Base-by-base conservation (phyloP, 2,329 filamentous ascomycete genomes). In the Geosmithia putterillii region DNA sequence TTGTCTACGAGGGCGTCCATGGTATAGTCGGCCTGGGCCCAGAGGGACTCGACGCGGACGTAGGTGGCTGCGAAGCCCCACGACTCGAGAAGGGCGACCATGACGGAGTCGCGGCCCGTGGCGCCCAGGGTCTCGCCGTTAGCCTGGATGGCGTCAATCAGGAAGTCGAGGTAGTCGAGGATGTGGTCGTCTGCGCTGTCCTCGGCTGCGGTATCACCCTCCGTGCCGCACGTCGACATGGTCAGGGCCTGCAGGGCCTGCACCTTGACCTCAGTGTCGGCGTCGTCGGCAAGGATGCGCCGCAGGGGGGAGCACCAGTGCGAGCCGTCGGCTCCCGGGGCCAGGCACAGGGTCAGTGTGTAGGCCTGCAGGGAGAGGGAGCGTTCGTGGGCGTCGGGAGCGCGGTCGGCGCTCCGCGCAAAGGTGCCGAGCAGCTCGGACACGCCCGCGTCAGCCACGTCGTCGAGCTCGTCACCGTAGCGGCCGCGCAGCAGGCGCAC, bases 1-100 rank as follows among this genome's bases (percentile, higher is more conserved):
- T 94, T 88, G 40, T 94, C 87, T 37, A 86, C 79, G 52, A 95
- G 87, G 2, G 82, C 80, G 43, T 92, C 83, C 52, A 92, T 74
- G 15, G 85, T 82, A 22, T 76, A 65, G 49, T 86, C 80, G 25
- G 82, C 86, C 15, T 75, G 73, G 15, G 75, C 73, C 51, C 85
- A 78, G 38, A 88, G 69, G 52, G 90, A 84, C 3, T 88, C 81
- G n/a, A 12, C 28, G 10, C 10, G 10, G 7, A 90, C 66, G 47
- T 84, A 76, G 4, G 83, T 88, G 5, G 83, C 84, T 5, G 94
- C 73, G 49, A 90, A 83, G 1, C 81, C 82, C 85, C 86, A 94
- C 46, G 81, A 78, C 49, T 83, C 74, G 1, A 94, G 67, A 0
- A 86, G 85, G 1, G 86, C 83, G 3, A 77, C 71, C 2, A 94